Evolutionary conservation across 768 basidiomycete species (phyloP).

Genomic region (Tricholoma terreum): DNA sequence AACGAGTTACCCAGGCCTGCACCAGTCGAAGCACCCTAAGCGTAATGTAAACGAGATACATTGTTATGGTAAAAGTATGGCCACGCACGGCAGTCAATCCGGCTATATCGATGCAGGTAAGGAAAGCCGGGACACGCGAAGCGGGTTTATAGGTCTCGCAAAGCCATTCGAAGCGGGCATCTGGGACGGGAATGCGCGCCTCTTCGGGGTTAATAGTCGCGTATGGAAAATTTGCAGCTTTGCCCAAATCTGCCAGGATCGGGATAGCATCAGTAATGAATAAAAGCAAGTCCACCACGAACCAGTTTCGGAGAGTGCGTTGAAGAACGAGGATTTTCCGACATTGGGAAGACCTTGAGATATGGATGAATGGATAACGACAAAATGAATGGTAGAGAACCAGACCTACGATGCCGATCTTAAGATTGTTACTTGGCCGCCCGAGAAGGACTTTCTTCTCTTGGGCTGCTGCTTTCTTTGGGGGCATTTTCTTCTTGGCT

Average conservation of each 20-base stretch:
- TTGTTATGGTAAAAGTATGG: background rate
- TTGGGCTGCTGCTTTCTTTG: conserved; percentile 72
- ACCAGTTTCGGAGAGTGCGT: conserved; percentile 91
- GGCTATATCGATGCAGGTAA: conserved; percentile 98
- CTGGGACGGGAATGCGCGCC: conserved; percentile 95
- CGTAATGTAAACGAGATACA: background rate
- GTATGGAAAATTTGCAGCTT: conserved; percentile 97
- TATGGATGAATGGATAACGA: conserved; percentile 15
- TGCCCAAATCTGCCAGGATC: conserved; percentile 65
- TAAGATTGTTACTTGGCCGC: conserved; percentile 92
- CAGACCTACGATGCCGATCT: conserved; percentile 98
- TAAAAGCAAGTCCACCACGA: conserved; percentile 19
- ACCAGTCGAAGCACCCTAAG: conserved; percentile 91
- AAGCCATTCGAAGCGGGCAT: conserved; percentile 93
- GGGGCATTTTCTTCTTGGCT: conserved; percentile 78
- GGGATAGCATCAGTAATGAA: background rate
- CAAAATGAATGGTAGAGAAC: conserved; percentile 22
- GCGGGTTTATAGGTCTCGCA: conserved; percentile 87
- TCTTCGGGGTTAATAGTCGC: conserved; percentile 92
- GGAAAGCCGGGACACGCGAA: conserved; percentile 85
- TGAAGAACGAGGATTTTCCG: conserved; percentile 99
- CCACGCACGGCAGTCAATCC: conserved; percentile 84
- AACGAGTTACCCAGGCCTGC: conserved; percentile 98
- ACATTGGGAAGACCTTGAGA: conserved; percentile 85
- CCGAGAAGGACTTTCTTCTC: conserved; percentile 91